Conservation (phyloP, 768 basidiomycete species). For the Leccinum uliginosum region DNA sequence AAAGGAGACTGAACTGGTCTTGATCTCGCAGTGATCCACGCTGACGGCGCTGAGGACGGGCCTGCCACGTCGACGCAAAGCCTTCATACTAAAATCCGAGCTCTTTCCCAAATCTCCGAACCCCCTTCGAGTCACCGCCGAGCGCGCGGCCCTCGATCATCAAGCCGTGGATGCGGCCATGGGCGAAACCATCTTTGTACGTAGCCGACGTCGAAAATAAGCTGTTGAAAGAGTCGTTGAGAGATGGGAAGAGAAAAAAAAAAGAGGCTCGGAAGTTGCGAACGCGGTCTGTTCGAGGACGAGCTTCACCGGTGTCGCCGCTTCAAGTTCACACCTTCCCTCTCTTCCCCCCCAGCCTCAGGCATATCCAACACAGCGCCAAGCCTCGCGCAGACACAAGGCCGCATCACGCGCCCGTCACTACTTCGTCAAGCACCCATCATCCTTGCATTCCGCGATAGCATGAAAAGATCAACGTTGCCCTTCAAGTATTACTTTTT, state of each 20-base stretch:
- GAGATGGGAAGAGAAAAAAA: neutral
- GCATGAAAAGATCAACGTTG: too few relatives aligned
- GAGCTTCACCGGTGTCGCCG: too few relatives aligned
- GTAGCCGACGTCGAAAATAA: slow-evolving; percentile 85
- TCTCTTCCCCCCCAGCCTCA: too few relatives aligned
- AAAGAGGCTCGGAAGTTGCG: slow-evolving; percentile 10
- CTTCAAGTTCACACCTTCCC: too few relatives aligned
- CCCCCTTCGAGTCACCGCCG: slow-evolving; percentile 83
- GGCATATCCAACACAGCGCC: too few relatives aligned
- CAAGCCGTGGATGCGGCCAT: slow-evolving; percentile 85
- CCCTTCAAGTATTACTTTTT: too few relatives aligned
- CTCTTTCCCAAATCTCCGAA: slow-evolving; percentile 97
- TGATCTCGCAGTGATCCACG: slow-evolving; percentile 20
- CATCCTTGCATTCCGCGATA: too few relatives aligned
- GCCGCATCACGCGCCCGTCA: too few relatives aligned
- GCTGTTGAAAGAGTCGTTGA: slow-evolving; percentile 33
- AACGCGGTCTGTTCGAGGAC: slow-evolving; percentile 67
- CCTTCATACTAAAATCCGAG: slow-evolving; percentile 93
- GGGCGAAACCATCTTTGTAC: slow-evolving; percentile 71
- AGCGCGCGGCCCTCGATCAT: slow-evolving; percentile 90
- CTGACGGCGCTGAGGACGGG: slow-evolving; percentile 40
- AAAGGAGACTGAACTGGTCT: slow-evolving; percentile 5
- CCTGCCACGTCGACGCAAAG: slow-evolving; percentile 68
- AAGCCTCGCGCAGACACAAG: too few relatives aligned
- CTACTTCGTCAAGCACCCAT: too few relatives aligned